These are phyloP conservation scores for Pythium insidiosum DNA, from an alignment of 352 stramenopile species.

Conservation along the genomic window DNA sequence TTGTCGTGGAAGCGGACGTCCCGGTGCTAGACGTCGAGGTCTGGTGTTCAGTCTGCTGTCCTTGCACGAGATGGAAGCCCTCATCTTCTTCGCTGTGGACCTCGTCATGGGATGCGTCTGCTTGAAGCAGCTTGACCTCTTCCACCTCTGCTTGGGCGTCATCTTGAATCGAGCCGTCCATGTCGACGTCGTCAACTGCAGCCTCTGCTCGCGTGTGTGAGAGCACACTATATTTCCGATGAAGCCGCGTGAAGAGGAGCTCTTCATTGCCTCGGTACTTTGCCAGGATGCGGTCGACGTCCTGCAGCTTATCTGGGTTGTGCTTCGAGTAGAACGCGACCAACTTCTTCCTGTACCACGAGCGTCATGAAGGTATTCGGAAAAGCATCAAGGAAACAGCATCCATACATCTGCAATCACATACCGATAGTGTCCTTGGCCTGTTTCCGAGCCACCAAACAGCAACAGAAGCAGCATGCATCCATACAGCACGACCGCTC, in stretches of 20 bases:
- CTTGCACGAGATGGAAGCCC: conserved; percentile 33
- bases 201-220: conserved; percentile 19
- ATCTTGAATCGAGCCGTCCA: conserved; percentile 40
- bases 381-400: too few relatives aligned
- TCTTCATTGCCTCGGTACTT: conserved; percentile 80
- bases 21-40: too few relatives aligned
- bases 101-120: conserved; percentile 9
- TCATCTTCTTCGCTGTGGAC: conserved; percentile 29
- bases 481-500: conserved; percentile 33
- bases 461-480: conserved; percentile 38
- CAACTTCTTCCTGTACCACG: conserved; percentile 13
- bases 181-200: conserved; percentile 28
- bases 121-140: conserved; percentile 21
- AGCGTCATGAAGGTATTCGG: too few relatives aligned
- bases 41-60: too few relatives aligned
- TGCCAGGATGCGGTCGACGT: conserved; percentile 52
- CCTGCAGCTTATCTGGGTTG: conserved; percentile 56
- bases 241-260: conserved; percentile 60
- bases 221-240: conserved; percentile 74
- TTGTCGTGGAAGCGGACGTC: too few relatives aligned
- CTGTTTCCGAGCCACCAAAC: conserved; percentile 23
- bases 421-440: too few relatives aligned
- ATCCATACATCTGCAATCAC: too few relatives aligned
- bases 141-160: conserved; percentile 22
- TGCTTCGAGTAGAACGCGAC: conserved; percentile 65